Evolutionary conservation across 1,284 basidiomycete species (phyloP).

Genomic region (Ceratobasidium sp.): DNA sequence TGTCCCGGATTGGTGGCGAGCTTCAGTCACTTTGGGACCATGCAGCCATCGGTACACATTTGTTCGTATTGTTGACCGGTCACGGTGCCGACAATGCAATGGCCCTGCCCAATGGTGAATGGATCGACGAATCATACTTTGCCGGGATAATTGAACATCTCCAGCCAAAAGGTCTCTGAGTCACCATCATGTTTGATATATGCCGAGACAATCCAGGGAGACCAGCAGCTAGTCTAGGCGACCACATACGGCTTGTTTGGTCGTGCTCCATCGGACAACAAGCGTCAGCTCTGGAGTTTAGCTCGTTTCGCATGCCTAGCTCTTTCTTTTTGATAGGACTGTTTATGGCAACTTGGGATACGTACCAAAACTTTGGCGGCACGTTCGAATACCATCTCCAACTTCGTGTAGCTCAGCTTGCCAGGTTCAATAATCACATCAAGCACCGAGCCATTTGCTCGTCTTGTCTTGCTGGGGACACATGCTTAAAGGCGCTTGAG

Average conservation of each 20-base stretch:
- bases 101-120: background rate
- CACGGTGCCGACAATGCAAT: slow-evolving; percentile 11
- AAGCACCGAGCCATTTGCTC: background rate
- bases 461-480: background rate
- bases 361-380: background rate
- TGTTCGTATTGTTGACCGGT: slow-evolving; percentile 6
- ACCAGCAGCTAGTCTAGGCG: background rate
- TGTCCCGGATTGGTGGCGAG: background rate
- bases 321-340: background rate
- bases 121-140: background rate
- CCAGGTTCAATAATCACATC: background rate
- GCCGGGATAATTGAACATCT: background rate
- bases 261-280: background rate
- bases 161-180: background rate
- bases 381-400: background rate
- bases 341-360: background rate
- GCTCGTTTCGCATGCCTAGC: background rate
- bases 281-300: background rate
- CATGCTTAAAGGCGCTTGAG: background rate
- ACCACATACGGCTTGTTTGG: background rate
- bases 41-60: background rate
- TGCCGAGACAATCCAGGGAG: background rate
- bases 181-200: slow-evolving; percentile 10
- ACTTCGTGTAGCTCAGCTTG: too few species aligned
- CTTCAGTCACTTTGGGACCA: background rate